These are phyloP conservation scores for Panaeolus papilionaceus DNA, from an alignment of 768 basidiomycete species.

Conservation along the genomic window DNA sequence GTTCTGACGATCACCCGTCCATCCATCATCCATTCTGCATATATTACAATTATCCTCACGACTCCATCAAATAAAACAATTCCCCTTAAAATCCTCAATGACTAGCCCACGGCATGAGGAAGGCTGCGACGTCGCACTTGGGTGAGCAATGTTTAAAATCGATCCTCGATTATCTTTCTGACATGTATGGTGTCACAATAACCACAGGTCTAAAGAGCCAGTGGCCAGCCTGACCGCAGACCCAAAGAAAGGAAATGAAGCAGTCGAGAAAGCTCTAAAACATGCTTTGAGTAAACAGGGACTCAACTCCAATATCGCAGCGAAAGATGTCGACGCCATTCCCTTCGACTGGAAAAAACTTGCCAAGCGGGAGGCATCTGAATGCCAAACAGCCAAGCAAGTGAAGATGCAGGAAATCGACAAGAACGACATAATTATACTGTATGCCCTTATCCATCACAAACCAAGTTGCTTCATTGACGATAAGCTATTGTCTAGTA, in stretches of 20 bases:
- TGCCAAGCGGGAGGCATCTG: neutral
- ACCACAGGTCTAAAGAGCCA: neutral
- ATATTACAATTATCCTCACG: neutral
- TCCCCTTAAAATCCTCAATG: neutral
- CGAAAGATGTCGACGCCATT: neutral
- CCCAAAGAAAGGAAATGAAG: neutral
- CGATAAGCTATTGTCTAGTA: neutral
- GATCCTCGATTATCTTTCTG: neutral
- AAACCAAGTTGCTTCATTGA: neutral
- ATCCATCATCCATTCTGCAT: neutral
- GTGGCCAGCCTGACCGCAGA: neutral
- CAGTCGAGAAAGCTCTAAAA: neutral
- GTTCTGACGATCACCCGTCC: neutral
- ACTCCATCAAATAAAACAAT: neutral
- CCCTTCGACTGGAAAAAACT: constrained; percentile 5
- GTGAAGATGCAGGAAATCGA: neutral
- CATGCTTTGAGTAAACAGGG: neutral
- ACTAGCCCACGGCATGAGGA: neutral
- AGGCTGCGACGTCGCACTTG: neutral
- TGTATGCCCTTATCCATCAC: neutral
- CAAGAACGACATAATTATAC: neutral
- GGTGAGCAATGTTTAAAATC: neutral
- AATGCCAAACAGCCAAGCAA: neutral
- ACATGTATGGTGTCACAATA: neutral
- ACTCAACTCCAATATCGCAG: neutral